Conservation (phyloP, 176 grass and related monocot genomes). For the Carex cristatella region DNA sequence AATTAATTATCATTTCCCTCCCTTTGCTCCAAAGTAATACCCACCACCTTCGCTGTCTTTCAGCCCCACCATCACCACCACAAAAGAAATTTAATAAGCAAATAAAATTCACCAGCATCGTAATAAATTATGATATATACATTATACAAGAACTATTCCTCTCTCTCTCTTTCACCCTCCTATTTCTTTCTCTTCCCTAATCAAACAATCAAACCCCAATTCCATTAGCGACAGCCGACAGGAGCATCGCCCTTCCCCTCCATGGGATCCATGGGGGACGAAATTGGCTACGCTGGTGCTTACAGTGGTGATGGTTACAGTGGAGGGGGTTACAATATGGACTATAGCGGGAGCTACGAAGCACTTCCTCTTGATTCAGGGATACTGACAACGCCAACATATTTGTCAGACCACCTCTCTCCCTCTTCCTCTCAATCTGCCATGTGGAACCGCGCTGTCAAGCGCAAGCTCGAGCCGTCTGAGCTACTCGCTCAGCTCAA, state of each 20-base stretch:
- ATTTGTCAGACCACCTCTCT: neutral
- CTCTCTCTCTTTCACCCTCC: neutral
- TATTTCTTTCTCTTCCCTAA: constrained; percentile 2
- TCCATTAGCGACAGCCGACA: neutral
- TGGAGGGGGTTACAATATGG: neutral
- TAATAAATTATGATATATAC: constrained; percentile 14
- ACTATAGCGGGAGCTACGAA: constrained; percentile 9
- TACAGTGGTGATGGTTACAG: neutral
- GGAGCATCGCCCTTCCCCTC: neutral
- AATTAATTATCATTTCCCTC: constrained; percentile 10
- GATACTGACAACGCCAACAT: constrained; percentile 13
- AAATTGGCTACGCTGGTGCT: neutral
- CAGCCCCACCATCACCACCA: neutral
- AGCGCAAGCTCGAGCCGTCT: constrained; percentile 15
- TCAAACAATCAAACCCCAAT: neutral
- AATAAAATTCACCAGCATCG: neutral
- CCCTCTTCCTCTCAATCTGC: constrained; percentile 1
- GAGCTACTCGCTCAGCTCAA: constrained; percentile 2
- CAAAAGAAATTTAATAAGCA: neutral
- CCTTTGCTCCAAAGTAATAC: neutral
- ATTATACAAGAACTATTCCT: constrained; percentile 10
- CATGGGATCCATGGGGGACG: constrained; percentile 13
- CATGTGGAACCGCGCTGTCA: constrained; percentile 8
- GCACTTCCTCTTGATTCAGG: neutral
- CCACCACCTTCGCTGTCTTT: constrained; percentile 9